Conservation (phyloP, 768 basidiomycete genomes). For the Tephrocybe rancida region DNA sequence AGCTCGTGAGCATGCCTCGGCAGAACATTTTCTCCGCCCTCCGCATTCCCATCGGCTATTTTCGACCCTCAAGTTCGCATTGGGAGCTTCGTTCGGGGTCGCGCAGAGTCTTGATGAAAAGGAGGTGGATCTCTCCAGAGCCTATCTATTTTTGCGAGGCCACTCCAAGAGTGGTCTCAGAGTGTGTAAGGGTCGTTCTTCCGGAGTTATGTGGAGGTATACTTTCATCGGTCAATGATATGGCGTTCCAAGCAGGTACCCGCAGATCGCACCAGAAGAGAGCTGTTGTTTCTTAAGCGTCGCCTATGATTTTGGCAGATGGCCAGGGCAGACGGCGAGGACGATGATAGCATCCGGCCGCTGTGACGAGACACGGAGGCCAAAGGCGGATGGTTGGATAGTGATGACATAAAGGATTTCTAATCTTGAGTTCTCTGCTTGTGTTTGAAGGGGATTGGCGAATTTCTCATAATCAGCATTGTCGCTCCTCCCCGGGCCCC, state of each 20-base stretch:
- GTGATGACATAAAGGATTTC: constrained; percentile 62
- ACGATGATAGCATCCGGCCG: constrained; percentile 28
- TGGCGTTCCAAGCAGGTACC: too few relatives aligned
- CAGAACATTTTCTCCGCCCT: constrained; percentile 16
- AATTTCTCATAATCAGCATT: too few relatives aligned
- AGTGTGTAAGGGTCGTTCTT: too few relatives aligned
- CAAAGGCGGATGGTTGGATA: constrained; percentile 55
- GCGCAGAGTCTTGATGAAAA: constrained; percentile 36
- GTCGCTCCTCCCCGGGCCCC: too few relatives aligned
- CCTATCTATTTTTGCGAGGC: too few relatives aligned
- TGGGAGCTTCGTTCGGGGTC: constrained; percentile 32
- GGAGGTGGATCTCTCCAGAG: constrained; percentile 25
- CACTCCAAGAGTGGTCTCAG: too few relatives aligned
- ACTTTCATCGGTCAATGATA: too few relatives aligned
- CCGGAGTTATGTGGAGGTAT: too few relatives aligned
- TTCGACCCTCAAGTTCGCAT: constrained; percentile 51
- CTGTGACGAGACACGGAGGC: constrained; percentile 29
- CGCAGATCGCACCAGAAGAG: too few relatives aligned
- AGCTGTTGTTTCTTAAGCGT: too few relatives aligned
- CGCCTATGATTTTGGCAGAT: too few relatives aligned
- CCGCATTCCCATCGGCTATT: constrained; percentile 48
- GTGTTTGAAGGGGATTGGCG: too few relatives aligned
- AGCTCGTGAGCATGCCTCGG: constrained; percentile 37
- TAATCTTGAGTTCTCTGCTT: constrained; percentile 14
- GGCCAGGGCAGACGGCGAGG: constrained; percentile 19